Base-by-base conservation (phyloP, 164 flowering plant species). In the Aristolochia californica region DNA sequence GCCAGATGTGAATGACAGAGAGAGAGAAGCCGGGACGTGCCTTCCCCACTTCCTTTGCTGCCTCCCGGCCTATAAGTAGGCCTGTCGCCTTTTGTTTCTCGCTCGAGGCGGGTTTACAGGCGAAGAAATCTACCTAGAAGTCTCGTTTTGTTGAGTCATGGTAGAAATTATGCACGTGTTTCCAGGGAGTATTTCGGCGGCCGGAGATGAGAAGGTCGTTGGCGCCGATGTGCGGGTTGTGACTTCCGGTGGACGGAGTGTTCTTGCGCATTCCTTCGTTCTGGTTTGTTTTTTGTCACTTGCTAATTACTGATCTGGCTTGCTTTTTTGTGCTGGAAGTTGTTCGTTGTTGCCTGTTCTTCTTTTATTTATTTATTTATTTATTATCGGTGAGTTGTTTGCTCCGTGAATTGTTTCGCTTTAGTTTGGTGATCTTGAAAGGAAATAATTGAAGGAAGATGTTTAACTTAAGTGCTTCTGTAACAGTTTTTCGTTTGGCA, bases 211-310 rank as follows among this genome's bases (percentile, higher is more conserved):
- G 30, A 24, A 11, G 30, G 55, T 15, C 56, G 25, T 5, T 8
- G 58, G 18, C n/a, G 61, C 83, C 14, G 91, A 83, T 58, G 76
- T 87, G 53, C 68, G 61, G 1, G 72, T 90, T 62, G 45, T 79
- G 57, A 80, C 97, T 49, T 87, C 95, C 62, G 78, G 62, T 43
- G 93, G 91, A 53, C 61, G 56, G 0, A 76, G 78, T 60, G 78
- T 90, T 53, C 84, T 87, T 10, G 88, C 83, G 4, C 95, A 90
- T 72, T 66, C 88, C 40, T 53, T 70, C 67, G 63, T 90, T 60
- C 76, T 90, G 84, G 97, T 88, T 77, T 14, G 24, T 53, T 18
- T 7, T 1, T 50, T 0, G 2, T 23, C 13, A 0, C 11, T 3
- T 7, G 10, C 1, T 34, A 34, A 12, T 34, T 34, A 0, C 40